phyloP scores from a whole-genome alignment of 169 alveolate species.

The Plasmodium chabaudi region DNA sequence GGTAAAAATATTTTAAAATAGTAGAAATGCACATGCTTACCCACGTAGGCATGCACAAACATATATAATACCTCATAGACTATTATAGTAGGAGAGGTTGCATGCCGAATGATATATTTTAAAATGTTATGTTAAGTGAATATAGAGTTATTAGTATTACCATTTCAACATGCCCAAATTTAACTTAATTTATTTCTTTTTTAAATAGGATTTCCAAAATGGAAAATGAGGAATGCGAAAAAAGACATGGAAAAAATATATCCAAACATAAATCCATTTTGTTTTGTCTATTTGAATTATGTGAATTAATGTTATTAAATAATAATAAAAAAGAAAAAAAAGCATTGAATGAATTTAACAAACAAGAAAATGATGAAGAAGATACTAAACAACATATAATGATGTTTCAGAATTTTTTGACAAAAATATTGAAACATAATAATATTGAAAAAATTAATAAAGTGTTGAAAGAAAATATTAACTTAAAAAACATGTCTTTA shows the following conservation, averaged over 20 bases:
- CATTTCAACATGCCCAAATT: slow-evolving; percentile 3
- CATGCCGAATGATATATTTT: too few species aligned
- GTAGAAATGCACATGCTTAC: background rate
- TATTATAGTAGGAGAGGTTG: too few species aligned
- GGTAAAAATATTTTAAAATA: slow-evolving; percentile 15
- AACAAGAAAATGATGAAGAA: slow-evolving; percentile 45
- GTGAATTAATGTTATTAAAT: slow-evolving; percentile 38
- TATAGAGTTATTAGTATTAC: background rate
- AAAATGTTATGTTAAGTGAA: too few species aligned
- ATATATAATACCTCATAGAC: background rate
- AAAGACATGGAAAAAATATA: slow-evolving; percentile 23
- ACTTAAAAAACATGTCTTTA: slow-evolving; percentile 33
- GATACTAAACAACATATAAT: slow-evolving; percentile 40
- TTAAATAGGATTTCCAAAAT: slow-evolving; percentile 34
- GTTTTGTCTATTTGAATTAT: slow-evolving; percentile 64
- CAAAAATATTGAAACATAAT: slow-evolving; percentile 32
- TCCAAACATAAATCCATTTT: slow-evolving; percentile 59
- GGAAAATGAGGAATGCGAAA: slow-evolving; percentile 31
- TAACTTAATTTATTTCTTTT: slow-evolving; percentile 10
- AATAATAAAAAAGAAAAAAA: slow-evolving; percentile 38
- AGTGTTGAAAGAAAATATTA: slow-evolving; percentile 47
- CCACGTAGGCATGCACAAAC: background rate
- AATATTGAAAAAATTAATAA: slow-evolving; percentile 44
- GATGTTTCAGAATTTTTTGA: slow-evolving; percentile 38
- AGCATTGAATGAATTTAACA: slow-evolving; percentile 17